Evolutionary conservation across 2,329 filamentous ascomycete genomes (phyloP).

Genomic region (Aspergillus alliaceus): DNA sequence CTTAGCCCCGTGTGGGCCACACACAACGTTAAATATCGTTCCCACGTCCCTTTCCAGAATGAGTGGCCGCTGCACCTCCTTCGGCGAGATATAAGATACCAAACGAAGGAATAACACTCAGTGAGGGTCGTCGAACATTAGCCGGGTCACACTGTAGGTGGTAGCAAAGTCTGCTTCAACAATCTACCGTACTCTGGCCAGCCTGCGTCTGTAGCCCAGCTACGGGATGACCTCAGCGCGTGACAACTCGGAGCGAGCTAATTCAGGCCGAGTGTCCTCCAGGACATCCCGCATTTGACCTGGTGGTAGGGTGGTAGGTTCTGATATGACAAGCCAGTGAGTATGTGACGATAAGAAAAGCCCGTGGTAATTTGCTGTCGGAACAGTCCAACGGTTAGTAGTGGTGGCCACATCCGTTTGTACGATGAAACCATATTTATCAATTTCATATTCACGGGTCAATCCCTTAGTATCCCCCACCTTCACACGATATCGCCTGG

Average conservation of each 20-base stretch:
- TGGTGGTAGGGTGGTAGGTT: neutral
- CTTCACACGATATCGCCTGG: no score
- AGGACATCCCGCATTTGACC: neutral
- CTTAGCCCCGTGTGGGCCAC: neutral
- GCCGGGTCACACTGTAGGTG: conserved; percentile 10
- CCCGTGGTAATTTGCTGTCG: no score
- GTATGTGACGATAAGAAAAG: no score
- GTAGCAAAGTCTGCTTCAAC: conserved; percentile 9
- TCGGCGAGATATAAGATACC: neutral
- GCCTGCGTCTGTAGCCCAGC: neutral
- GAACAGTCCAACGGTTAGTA: no score
- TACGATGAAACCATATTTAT: no score
- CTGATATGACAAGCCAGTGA: no score
- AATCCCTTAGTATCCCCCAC: no score
- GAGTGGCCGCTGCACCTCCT: neutral
- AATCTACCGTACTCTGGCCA: neutral
- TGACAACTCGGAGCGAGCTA: neutral
- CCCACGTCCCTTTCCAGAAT: neutral
- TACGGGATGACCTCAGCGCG: neutral
- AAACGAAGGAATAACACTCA: conserved; percentile 11
- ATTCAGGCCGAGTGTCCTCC: neutral
- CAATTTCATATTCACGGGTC: no score
- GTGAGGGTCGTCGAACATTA: conserved; percentile 13
- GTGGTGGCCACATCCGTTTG: no score
- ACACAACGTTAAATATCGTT: neutral